Evolutionary conservation across 176 grass and related monocot species (phyloP).

Genomic region (barley (Hordeum vulgare)): MorexV3_pseudomolecules_assembly NC_058524.1:590038584-590039083

Average conservation of each 20-base stretch:
- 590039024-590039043: background rate
- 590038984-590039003: background rate
- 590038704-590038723: background rate
- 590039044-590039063: slow-evolving; percentile 71
- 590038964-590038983: background rate
- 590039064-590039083: slow-evolving; percentile 74
- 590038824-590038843: background rate
- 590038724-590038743: background rate
- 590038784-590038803: slow-evolving; percentile 4
- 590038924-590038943: slow-evolving; percentile 86
- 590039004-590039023: slow-evolving; percentile 16
- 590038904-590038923: slow-evolving; percentile 67
- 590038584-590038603: too few species aligned
- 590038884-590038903: slow-evolving; percentile 32
- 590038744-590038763: background rate
- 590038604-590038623: too few species aligned
- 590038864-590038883: slow-evolving; percentile 67
- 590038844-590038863: background rate
- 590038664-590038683: too few species aligned
- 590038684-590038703: too few species aligned
- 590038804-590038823: background rate
- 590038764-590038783: background rate
- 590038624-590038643: too few species aligned
- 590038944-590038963: slow-evolving; percentile 22
- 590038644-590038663: too few species aligned